A percentile compares a stretch with the other conserved stretches of the same genome.
Evolutionary conservation across 2,329 filamentous ascomycete species (phyloP).

Genomic region (Neurospora crassa): DNA sequence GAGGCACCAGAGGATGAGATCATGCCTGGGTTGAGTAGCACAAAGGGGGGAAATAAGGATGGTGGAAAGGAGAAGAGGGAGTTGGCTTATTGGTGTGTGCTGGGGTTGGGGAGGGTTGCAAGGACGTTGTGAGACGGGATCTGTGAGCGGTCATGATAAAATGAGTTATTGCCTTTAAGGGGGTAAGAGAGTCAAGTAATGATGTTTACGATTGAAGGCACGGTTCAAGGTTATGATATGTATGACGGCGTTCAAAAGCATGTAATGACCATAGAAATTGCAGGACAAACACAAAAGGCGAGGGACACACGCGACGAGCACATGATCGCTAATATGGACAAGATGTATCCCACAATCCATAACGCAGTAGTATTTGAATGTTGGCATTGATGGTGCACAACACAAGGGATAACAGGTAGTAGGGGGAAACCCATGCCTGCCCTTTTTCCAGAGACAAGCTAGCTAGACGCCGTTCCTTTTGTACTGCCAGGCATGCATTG

Average conservation of each 20-base stretch:
- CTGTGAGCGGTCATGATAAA: neutral
- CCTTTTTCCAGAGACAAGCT: slow-evolving; percentile 17
- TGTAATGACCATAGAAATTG: neutral
- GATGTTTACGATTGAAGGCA: neutral
- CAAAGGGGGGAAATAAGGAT: slow-evolving; percentile 36
- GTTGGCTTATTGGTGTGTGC: slow-evolving; percentile 89
- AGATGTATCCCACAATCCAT: neutral
- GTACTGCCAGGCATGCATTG: slow-evolving; percentile 17
- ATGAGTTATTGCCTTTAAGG: neutral
- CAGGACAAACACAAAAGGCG: neutral
- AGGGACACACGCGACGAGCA: neutral
- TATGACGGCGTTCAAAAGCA: neutral
- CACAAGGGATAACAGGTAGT: neutral
- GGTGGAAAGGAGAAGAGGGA: slow-evolving; percentile 67
- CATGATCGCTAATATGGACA: neutral
- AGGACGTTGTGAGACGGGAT: neutral
- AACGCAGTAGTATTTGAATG: neutral
- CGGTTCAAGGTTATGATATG: neutral
- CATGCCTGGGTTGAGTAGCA: neutral
- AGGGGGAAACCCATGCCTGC: neutral
- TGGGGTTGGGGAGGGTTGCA: slow-evolving; percentile 72
- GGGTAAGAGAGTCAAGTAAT: neutral
- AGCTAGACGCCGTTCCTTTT: slow-evolving; percentile 24
- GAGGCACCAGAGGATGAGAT: slow-evolving; percentile 55
- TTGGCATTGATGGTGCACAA: neutral